Base-by-base conservation (phyloP, 345 rosid genomes). In the Eucalyptus camaldulensis region DNA sequence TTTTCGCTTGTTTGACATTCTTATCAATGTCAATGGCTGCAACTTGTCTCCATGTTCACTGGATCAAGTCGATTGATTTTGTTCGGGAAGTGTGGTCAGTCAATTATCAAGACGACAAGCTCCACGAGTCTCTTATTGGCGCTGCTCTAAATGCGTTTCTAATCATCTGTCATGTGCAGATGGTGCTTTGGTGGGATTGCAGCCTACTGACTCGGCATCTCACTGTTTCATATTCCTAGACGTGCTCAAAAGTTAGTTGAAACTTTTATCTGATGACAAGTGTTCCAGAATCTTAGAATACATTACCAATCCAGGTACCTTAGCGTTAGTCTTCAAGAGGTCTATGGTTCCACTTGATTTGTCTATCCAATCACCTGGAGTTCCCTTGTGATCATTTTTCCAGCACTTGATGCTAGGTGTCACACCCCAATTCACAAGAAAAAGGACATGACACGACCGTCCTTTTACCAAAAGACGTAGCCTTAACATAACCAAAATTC, bases 361-460 rank as follows among this genome's bases (percentile, higher is more conserved):
- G 27, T 76, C 83, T 37, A 10, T 76, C 45, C 83, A 76, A 76
- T 76, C 83, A 37, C 83, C 47, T 76, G 83, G 81, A 19, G 25
- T 72, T 37, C 45, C 81, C 14, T 72, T 5, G 43, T 10, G 47
- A 76, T 10, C 14, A 6, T 76, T 37, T 76, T 76, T 37, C 14
- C 24, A 19, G 47, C 27, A 5, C 9, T 37, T 4, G 15, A 21
- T 22, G 15, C 83, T 76, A 37, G 21, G 54, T 51, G 4, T 51
- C 54, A 16, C 54, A 51, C 54, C 19, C 8, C 21, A 21, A 51
- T 51, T 51, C 54, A 16, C 54, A 51, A 51, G 21, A 51, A 51
- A 51, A 51, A 51, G 4, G 2, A 0, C 2, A 51, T 16, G 54
- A 51, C 54, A 51, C 0, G 1, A 0, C 8, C 2, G 0, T 51